These are phyloP conservation scores for Colletotrichum theobromicola DNA, from an alignment of 2,329 filamentous ascomycete genomes.

Conservation along the genomic window DNA sequence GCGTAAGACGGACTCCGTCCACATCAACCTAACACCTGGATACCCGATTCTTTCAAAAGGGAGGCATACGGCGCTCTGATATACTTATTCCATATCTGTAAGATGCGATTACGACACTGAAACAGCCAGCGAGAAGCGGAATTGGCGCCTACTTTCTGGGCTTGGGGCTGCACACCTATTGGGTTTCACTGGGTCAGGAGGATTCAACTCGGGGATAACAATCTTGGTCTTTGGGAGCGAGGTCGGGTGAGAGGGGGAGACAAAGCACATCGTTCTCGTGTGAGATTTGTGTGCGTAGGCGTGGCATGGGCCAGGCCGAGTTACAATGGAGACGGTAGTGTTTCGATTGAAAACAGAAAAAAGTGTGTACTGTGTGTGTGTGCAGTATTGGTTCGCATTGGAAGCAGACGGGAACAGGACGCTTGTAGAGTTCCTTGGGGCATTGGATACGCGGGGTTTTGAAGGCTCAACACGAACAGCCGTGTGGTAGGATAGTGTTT, in stretches of 20 bases:
- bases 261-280: neutral
- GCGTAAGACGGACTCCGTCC: constrained; percentile 14
- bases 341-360: neutral
- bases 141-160: neutral
- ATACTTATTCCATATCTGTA: constrained; percentile 17
- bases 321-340: neutral
- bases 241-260: too few relatives aligned
- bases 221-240: neutral
- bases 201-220: neutral
- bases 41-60: constrained; percentile 17
- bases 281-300: neutral
- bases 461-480: neutral
- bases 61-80: constrained; percentile 13
- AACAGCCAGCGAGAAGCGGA: neutral
- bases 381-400: neutral
- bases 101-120: constrained; percentile 16
- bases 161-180: neutral
- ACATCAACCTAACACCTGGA: constrained; percentile 14
- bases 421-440: neutral
- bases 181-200: neutral
- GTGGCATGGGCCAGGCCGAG: neutral
- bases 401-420: neutral
- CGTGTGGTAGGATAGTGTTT: constrained; percentile 14
- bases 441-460: neutral
- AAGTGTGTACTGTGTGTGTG: neutral